A percentile compares a stretch with the other conserved stretches of the same genome.
These are phyloP conservation scores for Cucurbita pepo DNA, from an alignment of 306 rosid species.

Conservation along the genomic window DNA sequence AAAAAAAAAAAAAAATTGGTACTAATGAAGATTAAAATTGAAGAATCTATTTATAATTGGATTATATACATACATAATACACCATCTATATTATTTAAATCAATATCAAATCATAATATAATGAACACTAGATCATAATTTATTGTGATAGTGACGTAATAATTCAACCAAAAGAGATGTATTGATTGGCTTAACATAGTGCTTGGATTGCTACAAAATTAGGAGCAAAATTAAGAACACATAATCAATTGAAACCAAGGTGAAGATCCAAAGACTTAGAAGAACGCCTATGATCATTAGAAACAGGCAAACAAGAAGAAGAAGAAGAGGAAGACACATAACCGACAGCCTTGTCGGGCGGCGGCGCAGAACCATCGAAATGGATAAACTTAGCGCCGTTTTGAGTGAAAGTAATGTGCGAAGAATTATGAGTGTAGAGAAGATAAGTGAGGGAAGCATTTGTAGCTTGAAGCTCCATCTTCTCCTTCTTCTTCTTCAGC, in stretches of 20 bases:
- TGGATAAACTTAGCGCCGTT: neutral
- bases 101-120: too few relatives aligned
- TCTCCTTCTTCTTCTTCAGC: slow-evolving; percentile 89
- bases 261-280: slow-evolving; percentile 71
- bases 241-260: slow-evolving; percentile 25
- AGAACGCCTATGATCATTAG: neutral
- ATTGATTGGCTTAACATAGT: neutral
- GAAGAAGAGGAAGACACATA: slow-evolving; percentile 4
- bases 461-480: slow-evolving; percentile 73
- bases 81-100: too few relatives aligned
- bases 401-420: slow-evolving; percentile 37
- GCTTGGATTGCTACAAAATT: neutral
- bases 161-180: neutral
- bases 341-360: neutral
- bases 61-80: too few relatives aligned
- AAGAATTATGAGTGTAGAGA: slow-evolving; percentile 9
- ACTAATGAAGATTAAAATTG: too few relatives aligned
- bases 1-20: too few relatives aligned
- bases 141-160: neutral
- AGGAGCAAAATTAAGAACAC: neutral
- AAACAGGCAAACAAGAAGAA: slow-evolving; percentile 21
- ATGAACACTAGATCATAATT: too few relatives aligned
- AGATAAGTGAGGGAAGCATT: slow-evolving; percentile 48
- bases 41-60: too few relatives aligned
- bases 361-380: neutral